Evolutionary conservation across 768 basidiomycete species (phyloP).

Genomic region (Tubosaeta brunneosetosa): DNA sequence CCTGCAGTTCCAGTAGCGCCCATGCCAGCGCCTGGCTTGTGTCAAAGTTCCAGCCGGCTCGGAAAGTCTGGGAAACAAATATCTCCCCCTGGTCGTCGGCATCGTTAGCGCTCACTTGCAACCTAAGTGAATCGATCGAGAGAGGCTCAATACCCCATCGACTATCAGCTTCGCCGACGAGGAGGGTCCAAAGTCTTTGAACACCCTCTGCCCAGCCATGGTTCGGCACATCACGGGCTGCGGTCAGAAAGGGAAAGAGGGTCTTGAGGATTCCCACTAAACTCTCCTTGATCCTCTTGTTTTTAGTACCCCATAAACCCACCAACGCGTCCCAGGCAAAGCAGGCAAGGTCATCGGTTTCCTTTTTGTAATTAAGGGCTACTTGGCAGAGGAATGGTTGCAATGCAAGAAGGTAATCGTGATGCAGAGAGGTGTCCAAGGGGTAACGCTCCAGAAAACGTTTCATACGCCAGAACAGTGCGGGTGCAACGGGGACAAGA

Average conservation of each 20-base stretch:
- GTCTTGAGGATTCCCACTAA: slow-evolving; percentile 67
- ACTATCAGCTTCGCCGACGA: slow-evolving; percentile 60
- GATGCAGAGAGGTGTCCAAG: slow-evolving; percentile 72
- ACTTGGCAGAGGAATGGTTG: slow-evolving; percentile 68
- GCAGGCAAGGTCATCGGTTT: slow-evolving; percentile 57
- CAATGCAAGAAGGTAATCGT: slow-evolving; percentile 66
- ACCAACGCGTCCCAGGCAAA: slow-evolving; percentile 62
- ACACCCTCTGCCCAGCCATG: slow-evolving; percentile 47
- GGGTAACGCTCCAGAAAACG: slow-evolving; percentile 65
- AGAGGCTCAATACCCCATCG: slow-evolving; percentile 64
- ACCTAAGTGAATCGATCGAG: slow-evolving; percentile 58
- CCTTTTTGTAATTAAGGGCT: slow-evolving; percentile 66
- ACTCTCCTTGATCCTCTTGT: slow-evolving; percentile 70
- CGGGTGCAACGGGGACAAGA: slow-evolving; percentile 26
- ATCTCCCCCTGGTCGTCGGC: slow-evolving; percentile 28
- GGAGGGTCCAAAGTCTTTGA: slow-evolving; percentile 46
- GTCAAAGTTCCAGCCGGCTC: slow-evolving; percentile 71
- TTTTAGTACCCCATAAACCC: slow-evolving; percentile 75
- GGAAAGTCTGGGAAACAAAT: slow-evolving; percentile 64
- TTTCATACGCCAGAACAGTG: slow-evolving; percentile 55
- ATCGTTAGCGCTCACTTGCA: slow-evolving; percentile 38
- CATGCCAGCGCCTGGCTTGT: slow-evolving; percentile 67
- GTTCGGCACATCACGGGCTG: slow-evolving; percentile 27
- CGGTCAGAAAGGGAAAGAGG: slow-evolving; percentile 67
- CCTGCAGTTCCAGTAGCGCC: slow-evolving; percentile 74